Percentiles rank a stretch among this genome's conserved stretches.
Evolutionary conservation across 2,329 filamentous ascomycete genomes (phyloP).

Genomic region (Domatiomyces globalis): DNA sequence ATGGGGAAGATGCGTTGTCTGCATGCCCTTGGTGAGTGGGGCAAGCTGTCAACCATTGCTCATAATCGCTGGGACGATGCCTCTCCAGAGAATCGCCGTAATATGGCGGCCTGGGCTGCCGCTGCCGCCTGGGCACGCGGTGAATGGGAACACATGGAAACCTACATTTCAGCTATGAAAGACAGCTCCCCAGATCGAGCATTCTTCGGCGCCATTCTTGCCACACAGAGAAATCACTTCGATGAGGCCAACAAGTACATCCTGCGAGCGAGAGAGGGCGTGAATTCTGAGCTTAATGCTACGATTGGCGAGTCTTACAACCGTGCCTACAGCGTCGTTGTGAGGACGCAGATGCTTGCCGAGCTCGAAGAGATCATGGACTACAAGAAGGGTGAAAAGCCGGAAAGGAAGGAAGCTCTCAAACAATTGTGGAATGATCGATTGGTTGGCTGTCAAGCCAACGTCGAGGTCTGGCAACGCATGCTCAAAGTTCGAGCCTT

Average conservation of each 20-base stretch:
- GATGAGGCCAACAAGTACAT: constrained; percentile 80
- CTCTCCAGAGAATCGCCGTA: constrained; percentile 69
- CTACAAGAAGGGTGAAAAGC: constrained; percentile 77
- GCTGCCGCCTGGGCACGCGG: constrained; percentile 91
- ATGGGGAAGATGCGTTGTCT: constrained; percentile 99
- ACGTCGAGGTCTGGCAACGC: constrained; percentile 95
- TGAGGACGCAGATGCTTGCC: constrained; percentile 96
- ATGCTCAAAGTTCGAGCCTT: constrained; percentile 91
- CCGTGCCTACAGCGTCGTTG: constrained; percentile 91
- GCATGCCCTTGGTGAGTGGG: constrained; percentile 95
- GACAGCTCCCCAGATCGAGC: constrained; percentile 82
- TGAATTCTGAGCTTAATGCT: constrained; percentile 91
- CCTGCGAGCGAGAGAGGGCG: constrained; percentile 75
- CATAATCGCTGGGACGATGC: constrained; percentile 92
- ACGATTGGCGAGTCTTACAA: constrained; percentile 98
- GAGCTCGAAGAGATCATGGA: constrained; percentile 95
- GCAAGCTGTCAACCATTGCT: constrained; percentile 72
- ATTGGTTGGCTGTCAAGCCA: constrained; percentile 85
- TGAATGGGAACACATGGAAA: constrained; percentile 98
- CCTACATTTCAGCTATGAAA: constrained; percentile 91
- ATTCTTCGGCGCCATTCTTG: constrained; percentile 93
- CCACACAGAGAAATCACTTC: constrained; percentile 91
- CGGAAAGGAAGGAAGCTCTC: constrained; percentile 79
- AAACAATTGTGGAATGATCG: constrained; percentile 90
- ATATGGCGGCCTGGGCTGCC: constrained; percentile 84